These are phyloP conservation scores for Penicillium malachiteum DNA, from an alignment of 495 filamentous ascomycete species.

Conservation along the genomic window DNA sequence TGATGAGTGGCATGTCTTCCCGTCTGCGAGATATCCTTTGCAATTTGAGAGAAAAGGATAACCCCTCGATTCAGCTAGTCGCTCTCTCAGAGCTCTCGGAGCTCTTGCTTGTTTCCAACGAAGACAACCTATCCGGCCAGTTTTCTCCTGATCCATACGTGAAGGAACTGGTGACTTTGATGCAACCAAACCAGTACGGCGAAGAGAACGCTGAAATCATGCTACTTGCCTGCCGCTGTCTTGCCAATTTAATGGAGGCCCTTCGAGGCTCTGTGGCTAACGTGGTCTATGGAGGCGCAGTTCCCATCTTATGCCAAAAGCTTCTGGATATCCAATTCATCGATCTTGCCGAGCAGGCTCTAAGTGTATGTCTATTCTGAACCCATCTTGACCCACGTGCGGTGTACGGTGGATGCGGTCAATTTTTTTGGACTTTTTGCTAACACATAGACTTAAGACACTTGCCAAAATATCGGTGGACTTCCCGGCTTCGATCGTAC, in stretches of 20 bases:
- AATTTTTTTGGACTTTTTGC: not conserved
- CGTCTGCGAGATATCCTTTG: constrained; percentile 79
- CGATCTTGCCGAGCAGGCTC: constrained; percentile 92
- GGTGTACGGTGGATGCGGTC: too few relatives aligned
- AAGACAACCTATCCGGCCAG: constrained; percentile 93
- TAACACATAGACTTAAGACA: constrained; percentile 53
- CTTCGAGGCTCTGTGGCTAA: constrained; percentile 88
- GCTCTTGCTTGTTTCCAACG: constrained; percentile 88
- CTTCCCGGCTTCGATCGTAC: constrained; percentile 92
- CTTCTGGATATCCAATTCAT: constrained; percentile 93
- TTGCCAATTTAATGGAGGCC: constrained; percentile 98
- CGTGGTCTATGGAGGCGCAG: constrained; percentile 93
- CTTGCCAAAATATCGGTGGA: constrained; percentile 97
- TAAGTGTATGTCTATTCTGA: constrained; percentile 62
- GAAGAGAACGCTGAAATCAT: constrained; percentile 97
- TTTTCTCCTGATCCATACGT: constrained; percentile 94
- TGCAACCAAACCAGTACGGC: constrained; percentile 85
- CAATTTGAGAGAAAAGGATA: constrained; percentile 83
- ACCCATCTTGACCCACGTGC: not conserved
- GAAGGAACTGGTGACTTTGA: constrained; percentile 88
- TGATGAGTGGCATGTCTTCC: constrained; percentile 80
- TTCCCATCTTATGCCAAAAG: constrained; percentile 91
- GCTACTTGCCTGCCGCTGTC: constrained; percentile 92
- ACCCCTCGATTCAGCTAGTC: constrained; percentile 84
- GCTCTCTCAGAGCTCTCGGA: constrained; percentile 93